Conservation (phyloP, 805 yeast genomes). For the Candida andamanensis region DNA sequence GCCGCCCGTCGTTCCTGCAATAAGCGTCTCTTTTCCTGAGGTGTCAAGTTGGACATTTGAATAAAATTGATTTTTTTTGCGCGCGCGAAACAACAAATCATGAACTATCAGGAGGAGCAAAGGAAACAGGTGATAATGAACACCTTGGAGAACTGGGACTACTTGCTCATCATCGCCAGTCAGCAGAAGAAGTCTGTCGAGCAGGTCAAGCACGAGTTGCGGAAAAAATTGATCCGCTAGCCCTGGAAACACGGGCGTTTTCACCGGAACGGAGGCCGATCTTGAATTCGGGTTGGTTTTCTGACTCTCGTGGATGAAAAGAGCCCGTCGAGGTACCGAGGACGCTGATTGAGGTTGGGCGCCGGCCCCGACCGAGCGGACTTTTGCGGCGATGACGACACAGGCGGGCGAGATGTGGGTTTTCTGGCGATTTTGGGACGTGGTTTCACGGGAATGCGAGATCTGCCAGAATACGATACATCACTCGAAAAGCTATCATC, state of each 20-base stretch:
- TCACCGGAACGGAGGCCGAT: conserved; percentile 18
- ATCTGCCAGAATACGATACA: no score
- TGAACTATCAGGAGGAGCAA: conserved; percentile 22
- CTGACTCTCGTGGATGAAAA: conserved; percentile 16
- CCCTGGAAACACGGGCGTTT: conserved; percentile 15
- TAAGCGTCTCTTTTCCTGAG: conserved; percentile 53
- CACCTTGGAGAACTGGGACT: conserved; percentile 31
- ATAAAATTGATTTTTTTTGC: not conserved
- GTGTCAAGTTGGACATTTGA: conserved; percentile 6
- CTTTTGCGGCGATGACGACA: not conserved
- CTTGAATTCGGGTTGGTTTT: conserved; percentile 6
- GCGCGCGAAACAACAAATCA: conserved; percentile 8
- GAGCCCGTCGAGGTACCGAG: conserved; percentile 38
- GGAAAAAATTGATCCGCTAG: conserved; percentile 18
- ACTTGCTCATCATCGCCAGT: conserved; percentile 20
- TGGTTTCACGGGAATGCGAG: not conserved
- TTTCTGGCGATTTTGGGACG: no score
- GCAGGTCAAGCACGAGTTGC: conserved; percentile 38
- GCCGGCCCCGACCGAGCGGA: conserved; percentile 2
- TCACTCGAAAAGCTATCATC: no score
- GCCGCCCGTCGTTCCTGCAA: conserved; percentile 64
- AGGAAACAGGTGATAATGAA: conserved; percentile 32
- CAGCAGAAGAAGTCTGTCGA: conserved; percentile 41
- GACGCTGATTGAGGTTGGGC: conserved; percentile 42
- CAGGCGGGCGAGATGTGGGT: no score